Percentiles rank a stretch among this genome's conserved stretches.
Evolutionary conservation across 148 eudicot genomes (phyloP).

Genomic region (Fagopyrum tataricum): DNA sequence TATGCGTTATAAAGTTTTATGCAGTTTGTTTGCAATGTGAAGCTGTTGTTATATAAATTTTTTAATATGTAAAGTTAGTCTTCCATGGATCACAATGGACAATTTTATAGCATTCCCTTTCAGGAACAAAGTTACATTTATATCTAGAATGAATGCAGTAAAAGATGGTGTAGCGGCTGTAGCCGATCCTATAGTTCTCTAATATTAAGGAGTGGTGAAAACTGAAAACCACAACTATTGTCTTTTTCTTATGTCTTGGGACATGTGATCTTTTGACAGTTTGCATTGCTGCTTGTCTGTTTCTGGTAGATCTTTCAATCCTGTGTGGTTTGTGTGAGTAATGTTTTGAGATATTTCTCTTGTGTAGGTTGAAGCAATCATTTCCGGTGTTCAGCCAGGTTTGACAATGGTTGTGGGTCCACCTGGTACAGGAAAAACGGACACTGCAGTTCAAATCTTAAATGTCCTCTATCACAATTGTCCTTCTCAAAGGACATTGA

Average conservation of each 20-base stretch:
- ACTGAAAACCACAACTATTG: neutral
- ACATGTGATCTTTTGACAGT: neutral
- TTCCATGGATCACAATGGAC: neutral
- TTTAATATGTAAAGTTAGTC: neutral
- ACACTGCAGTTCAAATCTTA: constrained; percentile 90
- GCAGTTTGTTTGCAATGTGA: neutral
- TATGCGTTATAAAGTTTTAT: neutral
- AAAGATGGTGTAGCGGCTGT: neutral
- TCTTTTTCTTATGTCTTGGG: neutral
- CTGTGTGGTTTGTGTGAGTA: neutral
- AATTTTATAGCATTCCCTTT: neutral
- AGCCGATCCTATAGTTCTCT: neutral
- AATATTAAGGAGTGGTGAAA: neutral
- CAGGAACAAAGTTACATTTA: neutral
- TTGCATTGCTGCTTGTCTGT: neutral
- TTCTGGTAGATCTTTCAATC: neutral
- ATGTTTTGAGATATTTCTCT: neutral
- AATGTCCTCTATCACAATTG: constrained; percentile 97
- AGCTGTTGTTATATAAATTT: neutral
- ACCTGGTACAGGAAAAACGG: constrained; percentile 99
- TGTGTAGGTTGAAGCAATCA: constrained; percentile 79
- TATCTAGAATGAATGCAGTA: neutral
- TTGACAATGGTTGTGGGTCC: constrained; percentile 99
- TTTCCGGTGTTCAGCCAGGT: constrained; percentile 91
- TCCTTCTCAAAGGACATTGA: constrained; percentile 93